Evolutionary conservation across 2,329 filamentous ascomycete species (phyloP).

Genomic region (Alternaria longipes): DNA sequence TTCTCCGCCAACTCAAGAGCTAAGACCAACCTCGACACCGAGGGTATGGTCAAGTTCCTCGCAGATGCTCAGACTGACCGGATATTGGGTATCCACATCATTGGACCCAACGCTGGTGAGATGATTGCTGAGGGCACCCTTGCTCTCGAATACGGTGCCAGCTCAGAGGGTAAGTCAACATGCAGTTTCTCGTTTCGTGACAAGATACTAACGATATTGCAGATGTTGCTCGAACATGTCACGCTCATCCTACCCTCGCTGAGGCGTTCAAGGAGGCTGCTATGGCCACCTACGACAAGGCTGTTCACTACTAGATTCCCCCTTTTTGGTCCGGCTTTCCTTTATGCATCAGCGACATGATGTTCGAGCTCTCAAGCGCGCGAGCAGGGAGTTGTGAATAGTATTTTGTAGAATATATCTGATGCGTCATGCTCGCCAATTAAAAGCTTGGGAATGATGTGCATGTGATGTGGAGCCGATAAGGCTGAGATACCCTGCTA

Average conservation of each 20-base stretch:
- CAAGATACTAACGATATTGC: slow-evolving; percentile 23
- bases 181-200: not conserved
- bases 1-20: slow-evolving; percentile 98
- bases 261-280: slow-evolving; percentile 99
- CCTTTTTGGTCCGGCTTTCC: slow-evolving; percentile 37
- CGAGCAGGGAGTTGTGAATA: slow-evolving; percentile 51
- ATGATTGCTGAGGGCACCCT: slow-evolving; percentile 99
- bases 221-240: slow-evolving; percentile 75
- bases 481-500: slow-evolving; percentile 36
- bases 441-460: slow-evolving; percentile 22
- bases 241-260: slow-evolving; percentile 93
- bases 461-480: slow-evolving; percentile 21
- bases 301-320: slow-evolving; percentile 82
- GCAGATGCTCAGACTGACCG: slow-evolving; percentile 96
- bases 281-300: slow-evolving; percentile 95
- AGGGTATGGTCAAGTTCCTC: slow-evolving; percentile 96
- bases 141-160: slow-evolving; percentile 95
- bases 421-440: slow-evolving; percentile 42
- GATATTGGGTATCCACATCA: slow-evolving; percentile 94
- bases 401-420: slow-evolving; percentile 52
- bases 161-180: slow-evolving; percentile 80
- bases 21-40: slow-evolving; percentile 97
- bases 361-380: slow-evolving; percentile 42
- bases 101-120: slow-evolving; percentile 94
- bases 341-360: slow-evolving; percentile 49